A percentile compares a stretch with the other conserved stretches of the same genome.
Evolutionary conservation across 768 basidiomycete genomes (phyloP).

Genomic region (Hygrocybe punicea): DNA sequence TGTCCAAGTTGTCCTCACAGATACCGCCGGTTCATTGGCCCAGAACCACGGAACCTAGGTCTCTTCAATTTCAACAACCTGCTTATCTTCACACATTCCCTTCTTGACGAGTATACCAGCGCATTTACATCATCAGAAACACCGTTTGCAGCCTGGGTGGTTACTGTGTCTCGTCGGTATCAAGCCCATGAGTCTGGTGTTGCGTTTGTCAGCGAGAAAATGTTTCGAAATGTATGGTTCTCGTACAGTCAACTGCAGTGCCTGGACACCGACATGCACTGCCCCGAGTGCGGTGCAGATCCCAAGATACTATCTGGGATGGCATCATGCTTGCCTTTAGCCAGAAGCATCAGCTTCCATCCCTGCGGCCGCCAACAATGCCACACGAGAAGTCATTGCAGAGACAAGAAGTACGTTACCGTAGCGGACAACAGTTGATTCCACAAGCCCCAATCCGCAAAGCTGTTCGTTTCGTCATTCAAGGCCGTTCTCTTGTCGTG

Average conservation of each 20-base stretch:
- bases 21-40: slow-evolving; percentile 25
- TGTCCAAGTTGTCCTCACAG: slow-evolving; percentile 3
- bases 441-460: slow-evolving; percentile 3
- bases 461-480: background rate
- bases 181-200: background rate
- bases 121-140: slow-evolving; percentile 34
- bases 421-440: slow-evolving; percentile 8
- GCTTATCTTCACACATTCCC: slow-evolving; percentile 29
- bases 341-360: slow-evolving; percentile 22
- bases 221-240: slow-evolving; percentile 36
- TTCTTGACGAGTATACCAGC: slow-evolving; percentile 35
- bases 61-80: slow-evolving; percentile 37
- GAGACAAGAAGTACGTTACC: slow-evolving; percentile 5
- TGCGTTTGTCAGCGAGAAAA: slow-evolving; percentile 25
- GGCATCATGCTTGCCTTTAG: slow-evolving; percentile 33
- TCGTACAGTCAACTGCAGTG: slow-evolving; percentile 23
- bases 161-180: slow-evolving; percentile 22
- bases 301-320: slow-evolving; percentile 33
- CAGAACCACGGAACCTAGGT: slow-evolving; percentile 25
- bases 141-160: slow-evolving; percentile 31
- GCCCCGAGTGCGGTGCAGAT: slow-evolving; percentile 23
- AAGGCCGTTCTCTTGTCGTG: background rate
- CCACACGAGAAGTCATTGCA: slow-evolving; percentile 7
- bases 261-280: slow-evolving; percentile 25
- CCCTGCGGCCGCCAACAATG: slow-evolving; percentile 27